These are phyloP conservation scores for Eimeria necatrix DNA, from an alignment of 169 alveolate species.

Conservation along the genomic window DNA sequence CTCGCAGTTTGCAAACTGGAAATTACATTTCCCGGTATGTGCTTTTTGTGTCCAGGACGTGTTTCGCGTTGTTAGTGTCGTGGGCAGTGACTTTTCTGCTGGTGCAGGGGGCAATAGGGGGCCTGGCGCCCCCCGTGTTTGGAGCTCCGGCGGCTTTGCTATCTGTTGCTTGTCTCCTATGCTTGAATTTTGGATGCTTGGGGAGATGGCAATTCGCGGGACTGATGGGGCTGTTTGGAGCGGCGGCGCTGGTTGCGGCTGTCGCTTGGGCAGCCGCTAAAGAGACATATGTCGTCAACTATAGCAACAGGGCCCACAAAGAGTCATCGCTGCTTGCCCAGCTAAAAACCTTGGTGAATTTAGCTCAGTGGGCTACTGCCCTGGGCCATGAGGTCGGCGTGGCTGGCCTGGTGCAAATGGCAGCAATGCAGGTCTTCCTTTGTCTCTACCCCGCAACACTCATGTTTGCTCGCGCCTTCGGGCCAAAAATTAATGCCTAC, in stretches of 20 bases:
- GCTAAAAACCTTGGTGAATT: background rate
- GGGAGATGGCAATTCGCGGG: background rate
- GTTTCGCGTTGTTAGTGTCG: background rate
- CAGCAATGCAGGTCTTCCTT: conserved; percentile 34
- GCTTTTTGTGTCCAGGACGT: conserved; percentile 8
- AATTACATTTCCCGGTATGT: background rate
- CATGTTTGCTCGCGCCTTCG: conserved; percentile 59
- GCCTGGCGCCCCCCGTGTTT: conserved; percentile 65
- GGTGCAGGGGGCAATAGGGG: conserved; percentile 34
- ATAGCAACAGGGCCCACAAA: conserved; percentile 36
- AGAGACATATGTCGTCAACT: conserved; percentile 35
- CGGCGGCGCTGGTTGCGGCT: conserved; percentile 4
- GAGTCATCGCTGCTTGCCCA: background rate
- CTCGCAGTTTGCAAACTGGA: background rate
- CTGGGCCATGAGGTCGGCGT: conserved; percentile 20
- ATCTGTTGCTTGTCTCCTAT: conserved; percentile 29
- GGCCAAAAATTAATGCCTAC: background rate
- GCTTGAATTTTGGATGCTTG: conserved; percentile 47
- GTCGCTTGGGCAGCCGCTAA: conserved; percentile 55
- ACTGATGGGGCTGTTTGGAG: conserved; percentile 47
- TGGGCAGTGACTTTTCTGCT: conserved; percentile 66
- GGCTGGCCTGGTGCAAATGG: conserved; percentile 28
- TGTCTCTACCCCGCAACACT: conserved; percentile 23
- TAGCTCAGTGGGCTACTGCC: conserved; percentile 61
- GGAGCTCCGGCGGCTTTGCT: conserved; percentile 33